A percentile compares a stretch with the other conserved stretches of the same genome.
Conservation (phyloP, 2,329 filamentous ascomycete genomes). For the Daldinia sp. region DNA sequence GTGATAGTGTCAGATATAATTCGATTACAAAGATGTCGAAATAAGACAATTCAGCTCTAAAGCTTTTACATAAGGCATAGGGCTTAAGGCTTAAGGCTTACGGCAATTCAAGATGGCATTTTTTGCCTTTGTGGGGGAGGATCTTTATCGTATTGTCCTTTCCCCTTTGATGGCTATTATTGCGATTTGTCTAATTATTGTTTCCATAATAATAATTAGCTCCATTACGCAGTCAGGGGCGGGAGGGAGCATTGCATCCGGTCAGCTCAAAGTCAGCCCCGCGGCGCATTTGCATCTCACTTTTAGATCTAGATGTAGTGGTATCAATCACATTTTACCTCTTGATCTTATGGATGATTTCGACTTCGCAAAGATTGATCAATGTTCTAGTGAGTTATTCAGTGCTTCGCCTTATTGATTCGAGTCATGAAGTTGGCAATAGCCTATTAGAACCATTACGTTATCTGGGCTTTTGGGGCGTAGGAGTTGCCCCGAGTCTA, state of each 20-base stretch:
- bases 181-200: background rate
- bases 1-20: conserved; percentile 3
- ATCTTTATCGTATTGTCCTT: background rate
- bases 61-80: background rate
- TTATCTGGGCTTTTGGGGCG: background rate
- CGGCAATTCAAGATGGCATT: background rate
- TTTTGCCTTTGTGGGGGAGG: background rate
- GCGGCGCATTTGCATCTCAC: background rate
- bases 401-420: background rate
- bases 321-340: background rate
- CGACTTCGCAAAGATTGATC: background rate
- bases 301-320: background rate
- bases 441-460: background rate
- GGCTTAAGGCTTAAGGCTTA: background rate
- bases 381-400: background rate
- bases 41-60: background rate
- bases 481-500: conserved; percentile 1
- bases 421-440: background rate
- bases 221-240: background rate
- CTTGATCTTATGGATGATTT: background rate
- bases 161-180: background rate
- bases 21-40: background rate
- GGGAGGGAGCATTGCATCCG: background rate
- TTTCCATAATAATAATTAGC: background rate
- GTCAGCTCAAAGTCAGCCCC: background rate